These are phyloP conservation scores for Odontarrhena argentea DNA, from an alignment of 345 rosid genomes.

Conservation along the genomic window DNA sequence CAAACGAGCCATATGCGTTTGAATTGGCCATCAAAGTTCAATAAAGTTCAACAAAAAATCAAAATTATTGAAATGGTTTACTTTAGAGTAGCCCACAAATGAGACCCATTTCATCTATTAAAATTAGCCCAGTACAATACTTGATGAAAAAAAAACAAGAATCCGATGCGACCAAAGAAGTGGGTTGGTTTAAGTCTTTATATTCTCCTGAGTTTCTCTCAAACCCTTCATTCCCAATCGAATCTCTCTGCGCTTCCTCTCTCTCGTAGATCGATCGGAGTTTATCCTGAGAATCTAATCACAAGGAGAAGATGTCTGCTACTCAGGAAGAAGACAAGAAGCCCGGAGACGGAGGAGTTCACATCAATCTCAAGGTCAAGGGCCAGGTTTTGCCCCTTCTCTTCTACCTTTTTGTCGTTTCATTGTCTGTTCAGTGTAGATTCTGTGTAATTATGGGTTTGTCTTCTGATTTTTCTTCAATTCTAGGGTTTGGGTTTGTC, in stretches of 20 bases:
- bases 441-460: neutral
- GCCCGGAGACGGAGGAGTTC: constrained; percentile 70
- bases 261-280: constrained; percentile 20
- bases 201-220: constrained; percentile 18
- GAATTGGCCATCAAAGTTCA: no score
- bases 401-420: neutral
- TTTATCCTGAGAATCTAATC: neutral
- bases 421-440: neutral
- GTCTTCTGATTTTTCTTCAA: neutral
- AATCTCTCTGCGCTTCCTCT: constrained; percentile 22
- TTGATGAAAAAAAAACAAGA: neutral
- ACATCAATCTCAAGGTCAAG: constrained; percentile 88
- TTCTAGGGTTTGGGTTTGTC: constrained; percentile 26
- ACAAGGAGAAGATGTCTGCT: constrained; percentile 46
- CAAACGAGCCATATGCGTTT: no score
- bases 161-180: constrained; percentile 38
- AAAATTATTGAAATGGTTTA: no score
- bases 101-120: neutral
- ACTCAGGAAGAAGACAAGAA: constrained; percentile 77
- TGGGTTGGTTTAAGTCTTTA: constrained; percentile 19
- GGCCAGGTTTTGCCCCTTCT: constrained; percentile 61
- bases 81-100: no score
- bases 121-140: neutral
- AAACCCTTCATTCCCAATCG: constrained; percentile 26
- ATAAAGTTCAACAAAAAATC: no score